phyloP scores from a whole-genome alignment of 2,329 filamentous ascomycete species.

The Rhinocladiella similis region DNA sequence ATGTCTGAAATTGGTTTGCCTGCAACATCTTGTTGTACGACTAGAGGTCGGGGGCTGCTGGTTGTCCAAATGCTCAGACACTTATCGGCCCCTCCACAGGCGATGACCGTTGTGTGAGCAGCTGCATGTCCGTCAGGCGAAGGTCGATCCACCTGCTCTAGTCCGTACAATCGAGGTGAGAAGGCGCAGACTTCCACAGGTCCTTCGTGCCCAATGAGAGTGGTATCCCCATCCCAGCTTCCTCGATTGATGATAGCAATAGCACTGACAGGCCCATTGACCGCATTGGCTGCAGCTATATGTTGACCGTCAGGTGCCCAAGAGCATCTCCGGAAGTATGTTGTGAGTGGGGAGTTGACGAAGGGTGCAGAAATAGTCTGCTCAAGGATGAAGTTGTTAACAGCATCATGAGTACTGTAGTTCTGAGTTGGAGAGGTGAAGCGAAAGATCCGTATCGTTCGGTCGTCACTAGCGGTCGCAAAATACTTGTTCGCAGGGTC shows the following conservation, averaged over 20 bases:
- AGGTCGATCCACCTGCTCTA: slow-evolving; percentile 60
- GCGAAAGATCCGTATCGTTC: slow-evolving; percentile 93
- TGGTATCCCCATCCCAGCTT: slow-evolving; percentile 94
- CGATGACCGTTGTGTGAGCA: slow-evolving; percentile 81
- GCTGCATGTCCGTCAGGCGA: slow-evolving; percentile 45
- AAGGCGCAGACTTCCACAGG: slow-evolving; percentile 97
- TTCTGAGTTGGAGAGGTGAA: slow-evolving; percentile 91
- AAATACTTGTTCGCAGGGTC: slow-evolving; percentile 99
- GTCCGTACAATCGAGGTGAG: slow-evolving; percentile 84
- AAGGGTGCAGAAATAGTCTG: slow-evolving; percentile 89
- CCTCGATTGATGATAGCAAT: slow-evolving; percentile 93
- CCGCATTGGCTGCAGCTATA: slow-evolving; percentile 93
- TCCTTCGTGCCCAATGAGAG: slow-evolving; percentile 93
- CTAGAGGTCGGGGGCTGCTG: slow-evolving; percentile 84
- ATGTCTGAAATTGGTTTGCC: slow-evolving; percentile 92
- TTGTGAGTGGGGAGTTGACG: slow-evolving; percentile 86
- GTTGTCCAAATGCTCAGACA: slow-evolving; percentile 97
- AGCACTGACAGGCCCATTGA: slow-evolving; percentile 95
- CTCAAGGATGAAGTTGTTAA: slow-evolving; percentile 94
- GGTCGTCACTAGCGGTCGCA: slow-evolving; percentile 94
- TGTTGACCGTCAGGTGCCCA: slow-evolving; percentile 98
- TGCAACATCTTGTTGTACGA: slow-evolving; percentile 85
- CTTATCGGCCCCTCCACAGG: slow-evolving; percentile 95
- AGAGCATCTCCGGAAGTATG: slow-evolving; percentile 93
- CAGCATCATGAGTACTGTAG: slow-evolving; percentile 89